These are phyloP conservation scores for Corymbia citriodora DNA, from an alignment of 441 rosid genomes.

Conservation along the genomic window DNA sequence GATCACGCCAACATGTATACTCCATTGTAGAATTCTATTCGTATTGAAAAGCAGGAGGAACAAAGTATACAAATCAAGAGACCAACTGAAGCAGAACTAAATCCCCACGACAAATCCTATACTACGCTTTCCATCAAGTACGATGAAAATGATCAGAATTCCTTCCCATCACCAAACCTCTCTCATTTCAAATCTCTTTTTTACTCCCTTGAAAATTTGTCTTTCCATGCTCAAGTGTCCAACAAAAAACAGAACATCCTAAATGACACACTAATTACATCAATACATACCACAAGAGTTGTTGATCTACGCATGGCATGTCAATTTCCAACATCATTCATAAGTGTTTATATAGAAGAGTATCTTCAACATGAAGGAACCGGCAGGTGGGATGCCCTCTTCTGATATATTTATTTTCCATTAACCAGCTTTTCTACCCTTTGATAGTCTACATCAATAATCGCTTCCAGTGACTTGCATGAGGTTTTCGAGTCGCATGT, in stretches of 20 bases:
- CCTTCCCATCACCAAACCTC: background rate
- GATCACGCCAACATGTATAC: background rate
- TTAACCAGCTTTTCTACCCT: background rate
- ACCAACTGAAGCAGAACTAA: background rate
- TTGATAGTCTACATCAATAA: background rate
- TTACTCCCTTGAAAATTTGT: background rate
- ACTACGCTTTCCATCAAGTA: background rate
- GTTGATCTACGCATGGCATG: background rate
- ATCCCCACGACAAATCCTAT: background rate
- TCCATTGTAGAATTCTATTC: background rate
- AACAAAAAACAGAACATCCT: background rate
- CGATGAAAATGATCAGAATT: background rate
- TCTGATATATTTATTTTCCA: background rate
- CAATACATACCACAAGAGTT: background rate
- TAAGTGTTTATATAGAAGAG: background rate
- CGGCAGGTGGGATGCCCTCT: background rate
- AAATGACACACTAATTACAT: background rate
- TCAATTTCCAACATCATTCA: background rate
- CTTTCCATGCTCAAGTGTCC: background rate
- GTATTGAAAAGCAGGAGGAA: background rate
- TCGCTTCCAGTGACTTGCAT: background rate
- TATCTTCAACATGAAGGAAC: background rate
- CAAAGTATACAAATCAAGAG: background rate
- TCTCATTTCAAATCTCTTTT: background rate
- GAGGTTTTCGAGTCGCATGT: background rate